phyloP scores from a whole-genome alignment of 1,284 basidiomycete genomes.

The Microbotryomycetes sp. region DNA sequence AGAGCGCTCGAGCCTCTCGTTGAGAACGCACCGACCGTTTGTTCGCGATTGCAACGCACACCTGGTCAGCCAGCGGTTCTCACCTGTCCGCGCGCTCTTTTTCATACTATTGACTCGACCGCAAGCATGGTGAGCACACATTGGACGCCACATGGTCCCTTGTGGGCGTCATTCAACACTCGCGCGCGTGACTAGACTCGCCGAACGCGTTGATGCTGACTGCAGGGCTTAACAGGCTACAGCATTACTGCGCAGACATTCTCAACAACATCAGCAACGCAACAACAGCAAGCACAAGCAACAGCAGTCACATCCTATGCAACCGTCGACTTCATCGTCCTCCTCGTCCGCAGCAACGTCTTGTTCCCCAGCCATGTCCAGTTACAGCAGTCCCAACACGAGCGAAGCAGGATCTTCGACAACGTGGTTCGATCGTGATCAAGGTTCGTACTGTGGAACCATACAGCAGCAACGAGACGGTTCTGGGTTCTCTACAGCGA shows the following conservation, averaged over 20 bases:
- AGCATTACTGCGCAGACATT: background rate
- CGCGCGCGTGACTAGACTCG: background rate
- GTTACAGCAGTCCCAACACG: background rate
- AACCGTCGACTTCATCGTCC: background rate
- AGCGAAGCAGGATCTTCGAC: background rate
- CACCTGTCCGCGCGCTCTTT: too few relatives aligned
- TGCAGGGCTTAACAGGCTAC: background rate
- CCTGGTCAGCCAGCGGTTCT: too few relatives aligned
- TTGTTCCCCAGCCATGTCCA: slow-evolving; percentile 6
- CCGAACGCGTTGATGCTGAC: too few relatives aligned
- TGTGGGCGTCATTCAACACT: background rate
- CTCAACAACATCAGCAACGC: background rate
- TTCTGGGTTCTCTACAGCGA: too few relatives aligned
- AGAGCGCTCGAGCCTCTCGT: background rate
- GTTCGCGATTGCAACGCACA: too few relatives aligned
- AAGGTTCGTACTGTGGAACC: background rate
- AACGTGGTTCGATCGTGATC: background rate
- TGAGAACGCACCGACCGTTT: too few relatives aligned
- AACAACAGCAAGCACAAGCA: background rate
- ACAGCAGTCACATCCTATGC: background rate
- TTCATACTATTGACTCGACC: too few relatives aligned
- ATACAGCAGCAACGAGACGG: slow-evolving; percentile 7
- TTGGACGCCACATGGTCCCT: too few relatives aligned
- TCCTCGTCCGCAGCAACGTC: slow-evolving; percentile 9
- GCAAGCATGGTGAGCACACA: too few relatives aligned